A percentile compares a stretch with the other conserved stretches of the same genome.
phyloP scores from a whole-genome alignment of 805 yeast species.

The Saturnispora gosingensis region DNA sequence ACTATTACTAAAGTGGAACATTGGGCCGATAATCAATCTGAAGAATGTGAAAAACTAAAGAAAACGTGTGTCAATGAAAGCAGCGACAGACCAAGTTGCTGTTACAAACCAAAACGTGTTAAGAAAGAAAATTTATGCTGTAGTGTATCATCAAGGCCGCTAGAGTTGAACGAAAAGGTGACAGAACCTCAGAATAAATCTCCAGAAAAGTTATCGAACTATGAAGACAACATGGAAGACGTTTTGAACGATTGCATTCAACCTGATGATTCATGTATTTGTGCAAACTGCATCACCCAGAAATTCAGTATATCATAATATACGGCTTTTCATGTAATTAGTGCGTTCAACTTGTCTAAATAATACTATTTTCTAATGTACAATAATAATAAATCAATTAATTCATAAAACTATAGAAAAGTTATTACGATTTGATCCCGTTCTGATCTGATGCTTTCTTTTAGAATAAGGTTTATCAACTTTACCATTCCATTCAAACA shows the following conservation, averaged over 20 bases:
- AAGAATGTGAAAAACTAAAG: not conserved
- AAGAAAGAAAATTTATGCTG: not conserved
- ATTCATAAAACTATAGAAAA: conserved; percentile 41
- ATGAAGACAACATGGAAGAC: conserved; percentile 1
- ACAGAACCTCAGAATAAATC: not conserved
- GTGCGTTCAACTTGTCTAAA: not conserved
- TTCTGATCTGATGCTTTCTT: conserved; percentile 41
- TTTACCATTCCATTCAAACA: conserved; percentile 41
- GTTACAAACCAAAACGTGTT: not conserved
- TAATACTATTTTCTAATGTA: not conserved
- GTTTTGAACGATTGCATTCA: conserved; percentile 25
- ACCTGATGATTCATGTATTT: conserved; percentile 25
- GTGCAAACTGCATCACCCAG: conserved; percentile 27
- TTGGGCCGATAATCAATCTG: not conserved
- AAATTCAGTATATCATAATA: conserved; percentile 13
- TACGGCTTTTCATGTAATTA: not conserved
- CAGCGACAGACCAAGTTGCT: not conserved
- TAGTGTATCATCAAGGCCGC: not conserved
- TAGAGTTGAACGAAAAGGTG: not conserved
- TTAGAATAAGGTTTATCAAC: conserved; percentile 14
- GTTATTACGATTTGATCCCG: conserved; percentile 59
- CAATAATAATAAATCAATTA: not conserved
- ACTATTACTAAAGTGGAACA: not conserved
- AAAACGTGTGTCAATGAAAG: not conserved
- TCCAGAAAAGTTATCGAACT: conserved; percentile 7